Evolutionary conservation across 192 early-diverging fungal genomes (phyloP), one percentile per base, ranked within the genome.

Genomic region (Mortierella alpina): DNA sequence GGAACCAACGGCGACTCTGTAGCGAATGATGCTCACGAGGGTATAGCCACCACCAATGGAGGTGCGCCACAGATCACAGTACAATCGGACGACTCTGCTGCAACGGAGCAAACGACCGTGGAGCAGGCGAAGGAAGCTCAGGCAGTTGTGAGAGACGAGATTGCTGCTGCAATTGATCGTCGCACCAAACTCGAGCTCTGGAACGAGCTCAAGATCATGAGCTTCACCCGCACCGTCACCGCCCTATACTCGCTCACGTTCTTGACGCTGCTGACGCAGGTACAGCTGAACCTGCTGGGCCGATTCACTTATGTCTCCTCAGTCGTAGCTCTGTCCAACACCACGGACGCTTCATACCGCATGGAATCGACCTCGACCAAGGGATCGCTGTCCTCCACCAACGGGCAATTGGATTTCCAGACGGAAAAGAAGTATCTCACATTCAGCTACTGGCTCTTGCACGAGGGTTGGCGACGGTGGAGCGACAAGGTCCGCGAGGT

Each of bases 261-360:
- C 49, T 82, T 99, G 63, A 93, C 94, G 0, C 68, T 96, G 44
- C 89, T 97, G 13, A 96, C 94, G 13, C 92, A 93, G 55, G 79
- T 95, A 6, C 96, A 99, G 81, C 88, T 99, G 44, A 96, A 95
- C 80, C 85, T 99, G 15, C 82, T 99, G 57, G 98, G 97, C 4
- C 91, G 96, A 40, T 93, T 91, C 84, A 94, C 94, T 62, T 99
- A 98, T 73, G 84, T 93, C 18, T 93, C 92, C 66, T 92, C 94
- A 18, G 88, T 94, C 3, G 79, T 88, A 22, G 82, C 87, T 11
- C 78, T 90, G n/a, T 82, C 84, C 58, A 76, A 83, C 46, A 79
- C 84, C 46, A 85, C 84, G 8, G 85, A 75, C 61, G 87, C 88
- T 18, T 85, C 86, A 18, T 79, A 77, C 18, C 85, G 87, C 46